Evolutionary conservation across 768 basidiomycete genomes (phyloP), one percentile per base, ranked within the genome.

Genomic region (Suillus alpinus): DNA sequence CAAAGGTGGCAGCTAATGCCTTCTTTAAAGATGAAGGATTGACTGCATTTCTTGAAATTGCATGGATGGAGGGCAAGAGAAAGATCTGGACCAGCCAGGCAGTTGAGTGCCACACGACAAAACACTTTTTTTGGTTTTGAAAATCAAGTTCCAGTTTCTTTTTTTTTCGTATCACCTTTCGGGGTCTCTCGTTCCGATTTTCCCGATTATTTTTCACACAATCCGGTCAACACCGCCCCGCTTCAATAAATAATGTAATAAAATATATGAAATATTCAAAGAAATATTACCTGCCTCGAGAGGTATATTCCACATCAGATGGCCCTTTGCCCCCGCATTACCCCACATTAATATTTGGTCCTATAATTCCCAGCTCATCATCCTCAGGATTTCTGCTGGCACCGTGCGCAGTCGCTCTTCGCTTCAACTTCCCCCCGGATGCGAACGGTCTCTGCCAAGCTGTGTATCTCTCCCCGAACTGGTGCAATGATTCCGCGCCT

Each of bases 271-370:
- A 47, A 47, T 47, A 47, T 47, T 47, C 46, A 13, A 26, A 31
- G 7, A 49, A 49, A 46, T 9, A 31, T 31, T 18, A n/a, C 18
- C 26, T 26, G 26, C 26, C 26, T 3, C 3, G 2, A 26, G 26
- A 26, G 26, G 26, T 26, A 26, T 26, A 26, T 7, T 32, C 10
- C 10, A n/a, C 50, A 34, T 51, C 50, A 50, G 49, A 51, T 23
- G 26, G 10, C 59, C 50, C 40, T 60, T 10, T 10, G 37, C 16
- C 60, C 60, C 60, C 60, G 31, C 60, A 61, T n/a, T 61, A 58
- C 61, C 61, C 61, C 61, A 40, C 61, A 62, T 47, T 49, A 18
- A 36, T 37, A 23, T 23, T 23, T 46, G 20, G 46, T 26, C 46
- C 46, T 14, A 47, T 26, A 14, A 14, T 26, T 14, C 31, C 14